Evolutionary conservation across 768 basidiomycete genomes (phyloP).

Genomic region (Suillus lakei): DNA sequence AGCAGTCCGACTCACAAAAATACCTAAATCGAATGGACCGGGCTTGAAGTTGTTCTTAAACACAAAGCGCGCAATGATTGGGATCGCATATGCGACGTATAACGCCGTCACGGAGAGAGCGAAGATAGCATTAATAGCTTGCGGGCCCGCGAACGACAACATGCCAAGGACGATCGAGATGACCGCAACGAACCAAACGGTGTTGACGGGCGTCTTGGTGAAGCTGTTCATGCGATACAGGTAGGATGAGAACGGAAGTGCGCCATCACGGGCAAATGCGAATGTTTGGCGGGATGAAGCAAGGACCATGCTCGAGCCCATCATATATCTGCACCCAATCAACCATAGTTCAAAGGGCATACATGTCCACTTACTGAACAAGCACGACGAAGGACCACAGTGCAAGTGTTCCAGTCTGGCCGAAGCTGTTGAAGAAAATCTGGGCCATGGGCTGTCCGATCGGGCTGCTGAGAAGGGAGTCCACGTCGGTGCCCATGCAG

Average conservation of each 20-base stretch:
- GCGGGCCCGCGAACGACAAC: slow-evolving; percentile 57
- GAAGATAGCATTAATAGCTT: slow-evolving; percentile 64
- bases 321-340: slow-evolving; percentile 42
- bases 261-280: slow-evolving; percentile 64
- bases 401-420: slow-evolving; percentile 46
- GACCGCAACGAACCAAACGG: slow-evolving; percentile 56
- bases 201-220: slow-evolving; percentile 61
- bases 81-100: slow-evolving; percentile 53
- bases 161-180: slow-evolving; percentile 50
- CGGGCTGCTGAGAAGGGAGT: slow-evolving; percentile 41
- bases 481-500: slow-evolving; percentile 59
- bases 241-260: slow-evolving; percentile 58
- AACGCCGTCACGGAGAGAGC: slow-evolving; percentile 51
- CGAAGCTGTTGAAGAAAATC: slow-evolving; percentile 47
- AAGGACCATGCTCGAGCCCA: slow-evolving; percentile 56
- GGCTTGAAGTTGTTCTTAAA: slow-evolving; percentile 51
- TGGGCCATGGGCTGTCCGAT: slow-evolving; percentile 53
- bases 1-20: slow-evolving; percentile 37
- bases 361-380: slow-evolving; percentile 41
- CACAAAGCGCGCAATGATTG: slow-evolving; percentile 54
- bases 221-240: slow-evolving; percentile 60
- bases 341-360: background rate
- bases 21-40: slow-evolving; percentile 53
- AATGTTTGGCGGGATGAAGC: slow-evolving; percentile 61
- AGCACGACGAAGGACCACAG: slow-evolving; percentile 62